Evolutionary conservation across 768 basidiomycete genomes (phyloP), one percentile per base, ranked within the genome.

Genomic region (Boletus vinaceobasis): DNA sequence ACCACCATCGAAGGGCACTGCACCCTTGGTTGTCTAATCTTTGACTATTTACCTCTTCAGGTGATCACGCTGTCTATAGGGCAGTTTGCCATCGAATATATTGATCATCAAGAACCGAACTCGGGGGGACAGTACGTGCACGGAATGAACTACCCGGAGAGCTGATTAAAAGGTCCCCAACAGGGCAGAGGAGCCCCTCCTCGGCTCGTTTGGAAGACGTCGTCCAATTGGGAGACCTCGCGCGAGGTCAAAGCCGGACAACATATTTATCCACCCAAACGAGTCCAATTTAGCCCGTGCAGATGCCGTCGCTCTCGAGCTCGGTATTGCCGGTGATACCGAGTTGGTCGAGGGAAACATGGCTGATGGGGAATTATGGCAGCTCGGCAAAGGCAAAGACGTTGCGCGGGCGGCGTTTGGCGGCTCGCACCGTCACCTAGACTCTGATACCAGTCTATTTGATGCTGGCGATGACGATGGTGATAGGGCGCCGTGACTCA

Each of bases 281-380:
- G 66, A 83, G 40, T 86, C 84, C 36, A 86, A 86, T 63, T 62
- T 85, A 57, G 84, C 84, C 7, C 83, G 86, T 35, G 86, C 86
- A 3, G 85, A 87, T 55, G 82, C 79, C 9, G 76, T 71, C n/a
- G 83, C 83, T 0, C 65, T 79, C 43, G 76, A 82, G 60, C 69
- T 84, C 32, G 85, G 83, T 23, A 56, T 85, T 17, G 67, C 67
- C 4, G 74, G 77, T 21, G 75, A 79, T 53, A 78, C 80, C 8
- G 79, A 83, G 35, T 71, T 73, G 23, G 79, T 79, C 6, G 68
- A 73, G 52, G 75, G 69, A 9, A 69, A 73, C 57, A 67, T 58
- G 35, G 73, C 71, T 42, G 65, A 68, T 19, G 76, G 75, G 2
- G 73, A 69, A 15, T 61, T 74, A 31, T 85, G 85, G 84, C 73